A percentile compares a stretch with the other conserved stretches of the same genome.
Conservation (phyloP, 1,284 basidiomycete species). For the Trametes pubescens region DNA sequence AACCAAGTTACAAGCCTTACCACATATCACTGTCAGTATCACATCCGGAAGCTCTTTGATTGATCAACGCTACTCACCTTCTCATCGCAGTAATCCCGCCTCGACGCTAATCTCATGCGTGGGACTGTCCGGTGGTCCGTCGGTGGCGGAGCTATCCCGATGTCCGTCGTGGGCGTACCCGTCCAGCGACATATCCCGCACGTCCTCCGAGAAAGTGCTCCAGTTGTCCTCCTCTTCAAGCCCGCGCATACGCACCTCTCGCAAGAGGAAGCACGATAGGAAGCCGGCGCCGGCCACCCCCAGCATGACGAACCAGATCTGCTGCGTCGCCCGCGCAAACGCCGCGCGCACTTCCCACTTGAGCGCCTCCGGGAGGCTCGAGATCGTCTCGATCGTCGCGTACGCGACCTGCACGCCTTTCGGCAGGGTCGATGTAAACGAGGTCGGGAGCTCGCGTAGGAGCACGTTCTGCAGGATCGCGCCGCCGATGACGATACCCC, state of each 20-base stretch:
- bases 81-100: too few species aligned
- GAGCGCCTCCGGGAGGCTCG: constrained; percentile 19
- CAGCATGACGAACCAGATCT: constrained; percentile 37
- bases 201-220: too few species aligned
- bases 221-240: too few species aligned
- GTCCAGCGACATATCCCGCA: too few species aligned
- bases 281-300: constrained; percentile 35
- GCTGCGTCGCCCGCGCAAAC: constrained; percentile 30
- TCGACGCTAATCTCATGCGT: too few species aligned
- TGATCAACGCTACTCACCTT: too few species aligned
- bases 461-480: constrained; percentile 32
- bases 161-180: too few species aligned
- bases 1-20: too few species aligned
- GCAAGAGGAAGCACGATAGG: constrained; percentile 40
- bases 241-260: constrained; percentile 34
- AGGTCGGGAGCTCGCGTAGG: constrained; percentile 13
- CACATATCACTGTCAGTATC: too few species aligned
- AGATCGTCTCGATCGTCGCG: constrained; percentile 31
- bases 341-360: constrained; percentile 30
- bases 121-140: too few species aligned
- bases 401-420: constrained; percentile 32
- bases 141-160: too few species aligned
- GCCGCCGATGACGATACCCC: constrained; percentile 29
- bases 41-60: too few species aligned
- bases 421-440: constrained; percentile 17